Base-by-base conservation (phyloP, 2,329 filamentous ascomycete species). In the Botrytis pseudocinerea region DNA sequence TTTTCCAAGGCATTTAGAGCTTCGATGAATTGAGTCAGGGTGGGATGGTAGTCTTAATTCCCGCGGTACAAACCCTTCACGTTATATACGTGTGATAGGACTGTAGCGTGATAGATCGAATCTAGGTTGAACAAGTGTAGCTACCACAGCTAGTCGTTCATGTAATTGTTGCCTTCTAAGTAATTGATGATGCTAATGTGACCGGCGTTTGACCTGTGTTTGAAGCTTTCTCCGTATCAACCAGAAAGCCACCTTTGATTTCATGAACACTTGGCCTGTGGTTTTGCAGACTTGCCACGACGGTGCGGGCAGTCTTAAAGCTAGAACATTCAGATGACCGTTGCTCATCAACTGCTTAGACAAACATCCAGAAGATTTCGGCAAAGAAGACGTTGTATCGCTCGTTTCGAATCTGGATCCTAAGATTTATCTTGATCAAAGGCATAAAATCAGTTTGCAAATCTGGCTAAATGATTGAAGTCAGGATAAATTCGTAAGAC, bases 181-280 rank as follows among this genome's bases (percentile, higher is more conserved):
- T 38, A 66, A 35, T 63, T 63, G 38, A 63, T 44, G n/a, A n/a
- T 63, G n/a, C 25, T 18, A 42, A 54, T 54, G 46, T 40, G 35
- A 28, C 48, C 35, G 35, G 48, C 35, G 48, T 44, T 57, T 42
- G 65, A 69, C 25, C 38, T 57, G 18, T 42, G 48, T 69, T 42
- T 69, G 48, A 25, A 10, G 35, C 5, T 25, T 69, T 32, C 48
- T 42, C 46, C 35, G 25, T 42, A 40, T 28, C 7, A 54, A 32
- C 35, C 16, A 54, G 35, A 68, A 40, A 40, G 16, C 35, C 25
- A 51, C 35, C 9, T 57, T 68, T 54, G 35, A 57, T 20, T 38
- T 57, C 48, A 54, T 57, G 64, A 68, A 68, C 64, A 57, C 64
- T 54, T 68, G 64, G 64, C 64, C 64, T 42, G 64, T 68, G 64